Base-by-base conservation (phyloP, 1,139 yeast species). In the Trichomonascaceae sp. region DNA sequence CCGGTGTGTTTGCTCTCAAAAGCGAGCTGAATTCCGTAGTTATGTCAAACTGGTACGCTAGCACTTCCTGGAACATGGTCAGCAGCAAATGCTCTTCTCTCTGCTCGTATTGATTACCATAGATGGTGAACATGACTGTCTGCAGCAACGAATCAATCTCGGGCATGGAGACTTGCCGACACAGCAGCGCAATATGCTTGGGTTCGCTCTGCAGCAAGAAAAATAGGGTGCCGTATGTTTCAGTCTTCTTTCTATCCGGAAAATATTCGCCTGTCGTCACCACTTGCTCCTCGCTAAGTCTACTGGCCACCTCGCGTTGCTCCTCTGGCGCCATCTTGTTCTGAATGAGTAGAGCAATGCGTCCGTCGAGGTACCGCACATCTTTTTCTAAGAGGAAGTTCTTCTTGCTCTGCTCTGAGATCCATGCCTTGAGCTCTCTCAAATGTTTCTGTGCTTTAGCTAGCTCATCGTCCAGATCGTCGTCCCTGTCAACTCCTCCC, bases 81-180 rank as follows among this genome's bases (percentile, higher is more conserved):
- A 61, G 46, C 33, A 60, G 40, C 32, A 60, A 43, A 37, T 59
- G 62, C 43, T 61, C 66, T 43, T 61, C 66, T 29, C 65, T 52
- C 36, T 59, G 60, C 35, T 60, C 65, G 44, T 60, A 59, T 44
- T 61, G 66, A 40, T 61, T 60, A 13, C 66, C 66, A 38, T 56
- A 62, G 34, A 61, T 54, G n/a, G 62, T 59, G 43, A 60, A 61
- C 65, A 61, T 61, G 39, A 61, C 64, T 1, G 64, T 60, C 35
- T 60, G 64, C 8, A 61, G 49, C 33, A 61, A 47, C 9, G 59
- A 53, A 38, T 61, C 65, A 27, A 61, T 59, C 37, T 61, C 65
- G 3, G 56, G 51, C 54, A 60, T 54, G 9, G 59, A 45, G n/a
- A 60, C 60, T 18, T 50, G 46, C 9, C 59, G 44, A 36, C 63